Evolutionary conservation across 1,139 yeast genomes (phyloP), one percentile per base, ranked within the genome.

Genomic region (Dujonia santamariae): DNA sequence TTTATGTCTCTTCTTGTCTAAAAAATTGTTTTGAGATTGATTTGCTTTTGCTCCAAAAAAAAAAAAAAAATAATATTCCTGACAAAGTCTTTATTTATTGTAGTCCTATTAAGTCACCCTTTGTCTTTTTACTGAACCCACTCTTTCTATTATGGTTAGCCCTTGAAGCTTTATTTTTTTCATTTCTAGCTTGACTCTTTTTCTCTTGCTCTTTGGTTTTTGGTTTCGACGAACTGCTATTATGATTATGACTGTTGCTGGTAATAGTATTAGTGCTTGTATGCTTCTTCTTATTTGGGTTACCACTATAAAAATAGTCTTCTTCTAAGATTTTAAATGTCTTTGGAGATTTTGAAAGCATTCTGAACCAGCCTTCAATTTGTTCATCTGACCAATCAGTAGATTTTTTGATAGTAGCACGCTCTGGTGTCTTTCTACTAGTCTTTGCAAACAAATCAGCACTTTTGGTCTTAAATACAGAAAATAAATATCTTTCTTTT

Each of bases 331-430:
- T 40, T 42, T 71, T 72, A 42, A 72, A 80, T 39, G 85, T 63
- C 34, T 69, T 61, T 1, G 94, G 88, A 30, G 80, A 75, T 44
- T 75, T 75, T 32, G 75, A 70, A 22, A 88, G 55, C 82, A 85
- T 83, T 40, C 84, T 63, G 1, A 84, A 82, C 97, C 97, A 90
- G 0, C 96, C 96, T 63, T 90, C 97, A 30, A 90, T 76, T 54
- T 87, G 95, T 51, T 86, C 96, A 54, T 88, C 92, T 0, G 88
- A 67, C 96, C 95, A 85, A 1, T 66, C 66, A 0, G 81, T 74
- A 25, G 63, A 61, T 12, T 56, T 51, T 44, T 72, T 76, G 49
- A 87, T 59, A 16, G 69, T 73, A 19, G 62, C 60, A 37, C 97
- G 67, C 7, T 50, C 56, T 26, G 66, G 57, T 0, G 80, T 50